Conservation (phyloP, 768 basidiomycete genomes). For the Pleurotus salmoneostramineus region DNA sequence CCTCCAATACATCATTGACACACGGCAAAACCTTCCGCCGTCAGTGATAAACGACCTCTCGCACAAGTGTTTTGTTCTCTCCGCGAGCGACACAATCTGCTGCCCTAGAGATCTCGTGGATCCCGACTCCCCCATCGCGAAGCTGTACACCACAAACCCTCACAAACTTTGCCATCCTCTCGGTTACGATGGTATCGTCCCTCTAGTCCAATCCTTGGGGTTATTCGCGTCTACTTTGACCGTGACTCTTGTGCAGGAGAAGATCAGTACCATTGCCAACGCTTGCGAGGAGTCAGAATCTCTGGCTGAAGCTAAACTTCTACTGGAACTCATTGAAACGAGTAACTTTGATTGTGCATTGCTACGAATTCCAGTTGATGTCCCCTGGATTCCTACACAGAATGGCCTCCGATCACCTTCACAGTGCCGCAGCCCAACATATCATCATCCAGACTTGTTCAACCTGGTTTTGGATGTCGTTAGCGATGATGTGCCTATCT, state of each 20-base stretch:
- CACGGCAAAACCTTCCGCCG: conserved; percentile 19
- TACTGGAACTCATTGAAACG: conserved; percentile 18
- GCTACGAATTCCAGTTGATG: conserved; percentile 10
- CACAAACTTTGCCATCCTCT: no score
- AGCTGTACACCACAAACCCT: conserved; percentile 17
- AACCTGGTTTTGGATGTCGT: conserved; percentile 28
- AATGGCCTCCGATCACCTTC: conserved; percentile 24
- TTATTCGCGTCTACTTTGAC: no score
- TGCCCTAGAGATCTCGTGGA: conserved; percentile 25
- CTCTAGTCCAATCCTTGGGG: no score
- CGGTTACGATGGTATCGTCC: no score
- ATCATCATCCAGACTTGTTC: conserved; percentile 30
- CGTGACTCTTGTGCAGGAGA: no score
- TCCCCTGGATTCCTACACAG: conserved; percentile 35
- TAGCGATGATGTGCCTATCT: conserved; percentile 12
- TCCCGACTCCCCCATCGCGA: conserved; percentile 24
- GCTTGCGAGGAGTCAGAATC: no score
- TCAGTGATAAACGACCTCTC: conserved; percentile 19
- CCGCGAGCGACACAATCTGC: conserved; percentile 12
- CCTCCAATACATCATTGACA: conserved; percentile 22
- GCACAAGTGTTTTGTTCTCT: conserved; percentile 22
- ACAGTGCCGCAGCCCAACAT: conserved; percentile 15
- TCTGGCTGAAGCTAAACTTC: conserved; percentile 11
- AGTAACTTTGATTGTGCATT: conserved; percentile 14
- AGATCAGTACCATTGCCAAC: no score